Base-by-base conservation (phyloP, 192 early-diverging fungal genomes). In the Tieghemiomyces parasiticus region DNA sequence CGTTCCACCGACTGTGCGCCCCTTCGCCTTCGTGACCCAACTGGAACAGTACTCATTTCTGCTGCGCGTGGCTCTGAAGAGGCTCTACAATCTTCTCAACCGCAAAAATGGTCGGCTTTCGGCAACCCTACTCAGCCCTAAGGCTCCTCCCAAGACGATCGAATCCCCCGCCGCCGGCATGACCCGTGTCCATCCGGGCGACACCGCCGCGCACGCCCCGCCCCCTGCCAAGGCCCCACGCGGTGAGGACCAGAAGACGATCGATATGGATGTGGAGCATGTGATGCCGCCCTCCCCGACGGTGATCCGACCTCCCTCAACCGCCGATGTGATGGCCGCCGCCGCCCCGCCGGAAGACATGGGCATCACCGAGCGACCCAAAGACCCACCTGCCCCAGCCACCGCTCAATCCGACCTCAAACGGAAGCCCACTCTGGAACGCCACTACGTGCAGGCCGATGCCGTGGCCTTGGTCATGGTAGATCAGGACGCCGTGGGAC, bases 31-130 rank as follows among this genome's bases (percentile, higher is more conserved):
- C 65, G 80, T 95, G 2, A 84, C 93, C 10, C 86, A 92, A 63
- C 72, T 98, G 45, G 78, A 92, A 61, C 90, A 96, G 74, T 95
- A 94, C 70, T 81, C 85, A 47, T 95, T 91, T 68, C 66, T 93
- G 35, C 71, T 98, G 69, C 78, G 83, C 10, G 84, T 89, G 24
- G 88, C 87, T 22, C 71, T 95, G 47, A 81, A 82, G 55, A 74
- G 88, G 26, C 74, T 98, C 28, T 93, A 88, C 62, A 78, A 76
- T 28, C 66, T 91, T 44, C 72, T 98, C 28, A 78, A 86, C 35
- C 62, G 65, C 49, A 72, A 72, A 63, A 71, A 71, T 74, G 60
- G 8, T 16, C 38, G 9, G 38, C 9, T 8, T 12, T 12, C 9
- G 8, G 38, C 38, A 65, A 24, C 14, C 45, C 26, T 16, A 55